Evolutionary conservation across 2,329 filamentous ascomycete genomes (phyloP), one percentile per base, ranked within the genome.

Genomic region (Colletotrichum paranaense): DNA sequence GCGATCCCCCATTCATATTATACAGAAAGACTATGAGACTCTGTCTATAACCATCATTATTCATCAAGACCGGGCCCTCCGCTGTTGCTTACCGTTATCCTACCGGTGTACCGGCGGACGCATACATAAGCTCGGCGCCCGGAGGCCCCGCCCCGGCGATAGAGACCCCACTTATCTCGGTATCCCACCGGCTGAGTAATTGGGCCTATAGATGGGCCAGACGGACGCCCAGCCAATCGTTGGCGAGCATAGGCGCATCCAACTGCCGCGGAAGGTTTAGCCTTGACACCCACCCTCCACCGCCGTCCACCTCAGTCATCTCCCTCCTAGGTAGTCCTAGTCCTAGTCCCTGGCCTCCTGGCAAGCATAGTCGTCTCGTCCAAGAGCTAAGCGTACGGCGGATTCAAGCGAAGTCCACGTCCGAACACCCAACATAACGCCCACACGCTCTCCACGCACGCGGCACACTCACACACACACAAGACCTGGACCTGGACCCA

Each of bases 111-210:
- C 32, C 35, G 64, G 49, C 28, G 58, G 22, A 52, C 35, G 24
- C n/a, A 22, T 2, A 38, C 32, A 63, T 7, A 49, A 22, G 42
- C 19, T 71, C 68, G 68, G 68, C 56, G 56, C 16, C 62, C 69
- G 58, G 58, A 6, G 38, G 12, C 38, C 65, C 49, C 68, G 64
- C 38, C 5, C 65, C 69, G 65, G 64, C 12, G 35, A 7, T 1
- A 7, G 1, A 2, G 16, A 24, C 4, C 38, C 58, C 64, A 53
- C 52, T 42, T 28, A 30, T 42, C 62, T 42, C 65, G 65, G 65
- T 16, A 72, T 68, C 69, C 69, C 52, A 72, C 69, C 30, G n/a
- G 57, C 64, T 46, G 28, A 68, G 58, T 72, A 65, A 63, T 30
- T 7, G 11, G 9, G 9, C 28, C 52, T 49, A 63, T n/a, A 35